Evolutionary conservation across 208 protist species (phyloP), one percentile per base, ranked within the genome.

Genomic region (Eutreptiella sp.): DNA sequence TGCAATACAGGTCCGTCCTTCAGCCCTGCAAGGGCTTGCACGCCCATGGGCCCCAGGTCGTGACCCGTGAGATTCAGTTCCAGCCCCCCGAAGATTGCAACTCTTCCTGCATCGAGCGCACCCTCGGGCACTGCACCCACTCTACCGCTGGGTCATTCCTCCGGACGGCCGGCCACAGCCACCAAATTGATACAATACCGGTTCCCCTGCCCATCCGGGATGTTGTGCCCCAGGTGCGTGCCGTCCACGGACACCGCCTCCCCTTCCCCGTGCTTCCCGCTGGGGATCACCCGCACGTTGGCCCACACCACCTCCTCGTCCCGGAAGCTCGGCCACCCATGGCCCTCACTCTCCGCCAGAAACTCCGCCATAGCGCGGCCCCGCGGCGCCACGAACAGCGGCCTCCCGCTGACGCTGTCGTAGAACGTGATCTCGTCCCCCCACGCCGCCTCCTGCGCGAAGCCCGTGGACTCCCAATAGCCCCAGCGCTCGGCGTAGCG

Each of bases 101-200:
- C n/a, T n/a, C n/a, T n/a, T n/a, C n/a, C n/a, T n/a, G n/a, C n/a
- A n/a, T n/a, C n/a, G n/a, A n/a, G n/a, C n/a, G n/a, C n/a, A n/a
- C n/a, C n/a, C n/a, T n/a, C n/a, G n/a, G n/a, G n/a, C n/a, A n/a
- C n/a, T n/a, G n/a, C n/a, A n/a, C n/a, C n/a, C n/a, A n/a, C n/a
- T n/a, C n/a, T n/a, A n/a, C n/a, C n/a, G n/a, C n/a, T n/a, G n/a
- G n/a, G n/a, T n/a, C n/a, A n/a, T n/a, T n/a, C n/a, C n/a, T n/a
- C 11, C 50, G 46, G 61, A 3, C 1, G 4, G 29, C 66, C 66
- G n/a, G 66, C 47, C 11, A 72, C 32, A 38, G 41, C 62, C 3
- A 72, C 61, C 3, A 72, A 43, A 33, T 72, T 70, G 28, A 72
- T 72, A 53, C 66, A 72, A 34, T 72, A 70, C 2, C 66, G 55